phyloP scores from a whole-genome alignment of 75 land plant species.

The Selaginella moellendorffii region DNA sequence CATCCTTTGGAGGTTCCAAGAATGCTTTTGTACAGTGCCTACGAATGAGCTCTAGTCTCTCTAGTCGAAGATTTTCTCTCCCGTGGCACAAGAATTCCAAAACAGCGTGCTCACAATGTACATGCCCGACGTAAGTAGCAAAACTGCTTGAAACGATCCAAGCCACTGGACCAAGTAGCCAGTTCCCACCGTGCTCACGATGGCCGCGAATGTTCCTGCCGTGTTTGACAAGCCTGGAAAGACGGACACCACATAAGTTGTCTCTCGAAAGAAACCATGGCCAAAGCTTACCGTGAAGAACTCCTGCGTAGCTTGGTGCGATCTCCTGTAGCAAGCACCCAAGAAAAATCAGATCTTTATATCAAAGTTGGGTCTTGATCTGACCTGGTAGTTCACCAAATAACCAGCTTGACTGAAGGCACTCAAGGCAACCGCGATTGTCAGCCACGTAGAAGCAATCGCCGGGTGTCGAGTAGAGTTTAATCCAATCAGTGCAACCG shows the following conservation, averaged over 20 bases:
- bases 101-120: constrained; percentile 69
- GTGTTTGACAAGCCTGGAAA: constrained; percentile 84
- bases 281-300: constrained; percentile 65
- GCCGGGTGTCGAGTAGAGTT: constrained; percentile 42
- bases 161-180: constrained; percentile 72
- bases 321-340: constrained; percentile 49
- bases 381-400: constrained; percentile 89
- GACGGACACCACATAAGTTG: not conserved
- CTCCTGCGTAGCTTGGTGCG: constrained; percentile 84
- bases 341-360: not conserved
- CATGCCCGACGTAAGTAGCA: constrained; percentile 54
- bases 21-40: too few species aligned
- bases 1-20: too few species aligned
- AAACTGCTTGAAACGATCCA: constrained; percentile 78
- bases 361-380: not conserved
- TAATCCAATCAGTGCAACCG: constrained; percentile 65
- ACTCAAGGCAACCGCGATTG: constrained; percentile 68
- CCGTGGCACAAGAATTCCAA: constrained; percentile 63
- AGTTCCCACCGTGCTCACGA: constrained; percentile 73
- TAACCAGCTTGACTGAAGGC: constrained; percentile 95
- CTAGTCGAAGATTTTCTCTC: constrained; percentile 21
- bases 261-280: not conserved
- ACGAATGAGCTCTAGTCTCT: not conserved
- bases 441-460: constrained; percentile 72
- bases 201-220: constrained; percentile 85